Conservation (phyloP, 2,329 filamentous ascomycete genomes). For the Claviceps sorghi region DNA sequence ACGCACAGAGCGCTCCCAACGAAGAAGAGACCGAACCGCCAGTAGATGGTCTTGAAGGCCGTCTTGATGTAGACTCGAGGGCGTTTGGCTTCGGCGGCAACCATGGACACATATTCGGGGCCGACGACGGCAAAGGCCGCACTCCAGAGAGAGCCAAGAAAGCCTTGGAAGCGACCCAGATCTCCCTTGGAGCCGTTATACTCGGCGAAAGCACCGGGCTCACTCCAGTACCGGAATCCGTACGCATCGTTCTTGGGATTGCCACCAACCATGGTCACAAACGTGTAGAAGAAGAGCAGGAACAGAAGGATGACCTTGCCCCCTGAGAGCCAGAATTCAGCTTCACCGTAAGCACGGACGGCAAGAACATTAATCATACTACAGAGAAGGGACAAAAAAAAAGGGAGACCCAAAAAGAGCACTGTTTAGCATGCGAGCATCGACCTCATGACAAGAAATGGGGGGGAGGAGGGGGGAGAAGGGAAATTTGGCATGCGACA, state of each 20-base stretch:
- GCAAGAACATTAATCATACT: slow-evolving; percentile 48
- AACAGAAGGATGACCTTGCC: slow-evolving; percentile 54
- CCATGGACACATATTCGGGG: slow-evolving; percentile 53
- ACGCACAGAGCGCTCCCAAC: slow-evolving; percentile 52
- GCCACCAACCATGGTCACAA: slow-evolving; percentile 65
- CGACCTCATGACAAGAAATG: neutral
- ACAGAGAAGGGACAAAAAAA: slow-evolving; percentile 6
- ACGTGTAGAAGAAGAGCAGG: slow-evolving; percentile 58
- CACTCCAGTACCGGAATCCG: slow-evolving; percentile 55
- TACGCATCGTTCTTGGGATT: slow-evolving; percentile 56
- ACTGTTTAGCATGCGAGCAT: slow-evolving; percentile 15
- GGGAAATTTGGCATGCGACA: neutral
- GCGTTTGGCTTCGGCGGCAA: slow-evolving; percentile 54
- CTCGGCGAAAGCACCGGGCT: slow-evolving; percentile 29
- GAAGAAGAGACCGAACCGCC: slow-evolving; percentile 57
- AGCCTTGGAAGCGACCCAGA: slow-evolving; percentile 55
- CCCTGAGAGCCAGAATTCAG: slow-evolving; percentile 53
- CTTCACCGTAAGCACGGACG: slow-evolving; percentile 52
- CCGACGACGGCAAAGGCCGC: slow-evolving; percentile 50
- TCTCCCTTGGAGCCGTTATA: slow-evolving; percentile 39
- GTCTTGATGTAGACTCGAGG: slow-evolving; percentile 49
- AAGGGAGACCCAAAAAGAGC: slow-evolving; percentile 1
- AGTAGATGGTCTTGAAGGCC: slow-evolving; percentile 61
- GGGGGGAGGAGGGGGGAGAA: neutral
- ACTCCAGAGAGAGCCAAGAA: slow-evolving; percentile 51